Conservation (phyloP, 176 grass and related monocot genomes). For the Sorghum bicolor region Sorghum_bicolor_NCBIv3 NC_012872.2:57259001-57259500, state of each 20-base stretch:
- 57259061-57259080: not conserved
- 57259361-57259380: slow-evolving; percentile 97
- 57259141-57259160: slow-evolving; percentile 94
- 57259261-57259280: slow-evolving; percentile 22
- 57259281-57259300: slow-evolving; percentile 97
- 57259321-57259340: slow-evolving; percentile 97
- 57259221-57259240: not conserved
- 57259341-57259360: slow-evolving; percentile 99
- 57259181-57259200: slow-evolving; percentile 99
- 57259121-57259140: slow-evolving; percentile 82
- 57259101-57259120: slow-evolving; percentile 63
- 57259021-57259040: not conserved
- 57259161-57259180: slow-evolving; percentile 98
- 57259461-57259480: not conserved
- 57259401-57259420: not conserved
- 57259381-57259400: slow-evolving; percentile 39
- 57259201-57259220: slow-evolving; percentile 39
- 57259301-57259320: slow-evolving; percentile 96
- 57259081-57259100: slow-evolving; percentile 10
- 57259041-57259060: not conserved
- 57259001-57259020: slow-evolving; percentile 23
- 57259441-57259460: not conserved
- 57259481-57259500: slow-evolving; percentile 14
- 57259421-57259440: not conserved
- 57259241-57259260: slow-evolving; percentile 20